Percentiles rank a stretch among this genome's conserved stretches.
These are phyloP conservation scores for Yamadazyma kitorensis DNA, from an alignment of 805 yeast genomes.

Conservation along the genomic window DNA sequence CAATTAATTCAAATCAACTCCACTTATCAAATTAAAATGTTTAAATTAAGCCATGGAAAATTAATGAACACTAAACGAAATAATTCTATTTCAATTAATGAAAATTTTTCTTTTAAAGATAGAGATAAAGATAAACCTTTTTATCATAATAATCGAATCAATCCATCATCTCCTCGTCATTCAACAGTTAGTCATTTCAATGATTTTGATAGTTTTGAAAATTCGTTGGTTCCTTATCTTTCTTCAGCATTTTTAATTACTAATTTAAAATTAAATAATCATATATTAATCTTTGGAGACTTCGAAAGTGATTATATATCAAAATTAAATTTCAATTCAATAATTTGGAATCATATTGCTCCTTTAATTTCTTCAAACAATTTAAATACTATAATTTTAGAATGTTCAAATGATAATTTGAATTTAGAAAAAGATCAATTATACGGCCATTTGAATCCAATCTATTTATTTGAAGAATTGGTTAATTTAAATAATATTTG, in stretches of 20 bases:
- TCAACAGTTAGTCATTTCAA: slow-evolving; percentile 5
- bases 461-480: slow-evolving; percentile 58
- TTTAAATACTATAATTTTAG: slow-evolving; percentile 63
- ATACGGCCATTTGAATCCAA: slow-evolving; percentile 82
- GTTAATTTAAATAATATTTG: slow-evolving; percentile 17
- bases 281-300: slow-evolving; percentile 75
- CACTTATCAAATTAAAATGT: slow-evolving; percentile 25
- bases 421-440: slow-evolving; percentile 44
- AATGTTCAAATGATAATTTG: slow-evolving; percentile 56
- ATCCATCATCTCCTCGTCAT: neutral
- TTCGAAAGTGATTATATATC: slow-evolving; percentile 66
- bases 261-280: slow-evolving; percentile 26
- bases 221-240: slow-evolving; percentile 24
- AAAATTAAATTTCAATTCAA: slow-evolving; percentile 27
- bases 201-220: too few species aligned
- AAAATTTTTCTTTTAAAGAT: slow-evolving; percentile 11
- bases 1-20: slow-evolving; percentile 14
- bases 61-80: slow-evolving; percentile 7
- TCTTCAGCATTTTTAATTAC: slow-evolving; percentile 61
- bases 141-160: too few species aligned
- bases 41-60: slow-evolving; percentile 35
- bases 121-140: neutral
- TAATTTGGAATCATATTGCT: slow-evolving; percentile 59
- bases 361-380: slow-evolving; percentile 34
- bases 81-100: slow-evolving; percentile 20